phyloP scores from a whole-genome alignment of 805 yeast genomes.

The Cyberlindnera saturnus region DNA sequence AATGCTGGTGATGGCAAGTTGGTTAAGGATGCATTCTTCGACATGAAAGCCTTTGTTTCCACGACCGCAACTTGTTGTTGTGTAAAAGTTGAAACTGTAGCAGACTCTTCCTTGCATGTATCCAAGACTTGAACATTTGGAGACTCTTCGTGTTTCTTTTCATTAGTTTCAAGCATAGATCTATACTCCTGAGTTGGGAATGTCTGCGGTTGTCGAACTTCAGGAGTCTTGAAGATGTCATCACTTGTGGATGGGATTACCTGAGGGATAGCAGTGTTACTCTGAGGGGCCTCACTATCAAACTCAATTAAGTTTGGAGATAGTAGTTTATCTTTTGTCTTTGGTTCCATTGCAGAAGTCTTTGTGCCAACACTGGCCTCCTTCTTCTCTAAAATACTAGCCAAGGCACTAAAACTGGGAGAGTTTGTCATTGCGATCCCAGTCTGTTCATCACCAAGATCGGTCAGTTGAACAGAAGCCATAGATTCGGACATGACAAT shows the following conservation, averaged over 20 bases:
- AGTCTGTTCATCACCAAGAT: background rate
- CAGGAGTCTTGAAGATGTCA: slow-evolving; percentile 25
- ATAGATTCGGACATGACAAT: slow-evolving; percentile 20
- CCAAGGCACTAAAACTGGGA: slow-evolving; percentile 38
- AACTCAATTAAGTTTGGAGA: slow-evolving; percentile 33
- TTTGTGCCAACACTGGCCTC: slow-evolving; percentile 20
- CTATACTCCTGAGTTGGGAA: slow-evolving; percentile 16
- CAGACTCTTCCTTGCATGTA: no score
- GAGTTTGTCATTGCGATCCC: slow-evolving; percentile 33
- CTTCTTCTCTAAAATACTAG: slow-evolving; percentile 33
- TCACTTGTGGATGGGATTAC: background rate
- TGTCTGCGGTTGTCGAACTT: slow-evolving; percentile 11
- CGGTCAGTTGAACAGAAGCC: slow-evolving; percentile 12
- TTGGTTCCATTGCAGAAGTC: background rate
- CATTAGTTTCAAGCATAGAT: slow-evolving; percentile 3
- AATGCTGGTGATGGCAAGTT: background rate
- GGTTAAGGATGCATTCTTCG: background rate
- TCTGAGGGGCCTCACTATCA: slow-evolving; percentile 17
- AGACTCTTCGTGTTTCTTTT: background rate
- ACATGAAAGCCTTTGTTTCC: no score
- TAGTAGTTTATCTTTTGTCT: background rate
- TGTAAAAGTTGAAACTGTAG: no score
- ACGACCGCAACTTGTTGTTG: no score
- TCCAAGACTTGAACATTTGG: background rate
- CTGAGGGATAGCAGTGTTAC: background rate